These are phyloP conservation scores for Cercospora zeina DNA, from an alignment of 2,329 filamentous ascomycete genomes.

Conservation along the genomic window DNA sequence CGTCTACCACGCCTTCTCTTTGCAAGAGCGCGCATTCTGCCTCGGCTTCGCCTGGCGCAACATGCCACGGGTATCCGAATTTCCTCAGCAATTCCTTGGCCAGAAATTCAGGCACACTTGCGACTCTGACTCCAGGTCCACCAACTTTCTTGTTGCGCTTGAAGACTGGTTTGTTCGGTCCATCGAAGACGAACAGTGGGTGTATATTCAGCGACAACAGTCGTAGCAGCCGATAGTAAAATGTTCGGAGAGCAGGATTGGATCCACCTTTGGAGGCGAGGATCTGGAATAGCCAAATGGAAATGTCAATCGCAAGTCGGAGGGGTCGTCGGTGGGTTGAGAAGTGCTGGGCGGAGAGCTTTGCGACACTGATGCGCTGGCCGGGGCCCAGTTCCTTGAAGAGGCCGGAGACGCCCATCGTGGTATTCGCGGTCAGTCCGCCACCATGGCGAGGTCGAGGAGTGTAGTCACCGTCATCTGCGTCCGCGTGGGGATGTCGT, in stretches of 20 bases:
- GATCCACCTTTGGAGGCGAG: constrained; percentile 81
- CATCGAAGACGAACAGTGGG: constrained; percentile 88
- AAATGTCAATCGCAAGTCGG: constrained; percentile 87
- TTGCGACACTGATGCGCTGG: constrained; percentile 75
- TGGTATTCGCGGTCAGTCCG: neutral
- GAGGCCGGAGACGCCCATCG: constrained; percentile 59
- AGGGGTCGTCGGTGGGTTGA: constrained; percentile 70
- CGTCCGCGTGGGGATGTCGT: neutral
- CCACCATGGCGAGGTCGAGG: neutral
- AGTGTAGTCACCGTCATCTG: neutral
- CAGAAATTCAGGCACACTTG: constrained; percentile 68
- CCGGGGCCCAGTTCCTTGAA: constrained; percentile 86
- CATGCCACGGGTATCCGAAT: constrained; percentile 81
- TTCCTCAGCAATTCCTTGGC: constrained; percentile 81
- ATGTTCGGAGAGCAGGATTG: constrained; percentile 84
- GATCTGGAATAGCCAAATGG: constrained; percentile 95
- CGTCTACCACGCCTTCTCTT: constrained; percentile 78
- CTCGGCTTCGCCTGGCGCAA: constrained; percentile 92
- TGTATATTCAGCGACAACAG: constrained; percentile 76
- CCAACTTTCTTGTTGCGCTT: constrained; percentile 77
- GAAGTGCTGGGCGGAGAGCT: constrained; percentile 76
- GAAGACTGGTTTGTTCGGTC: constrained; percentile 77
- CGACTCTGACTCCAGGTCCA: constrained; percentile 61
- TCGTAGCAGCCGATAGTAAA: constrained; percentile 86
- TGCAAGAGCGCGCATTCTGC: constrained; percentile 92